Evolutionary conservation across 108 stramenopile genomes (phyloP), one percentile per base, ranked within the genome.

Genomic region (Skeletonema potamos): DNA sequence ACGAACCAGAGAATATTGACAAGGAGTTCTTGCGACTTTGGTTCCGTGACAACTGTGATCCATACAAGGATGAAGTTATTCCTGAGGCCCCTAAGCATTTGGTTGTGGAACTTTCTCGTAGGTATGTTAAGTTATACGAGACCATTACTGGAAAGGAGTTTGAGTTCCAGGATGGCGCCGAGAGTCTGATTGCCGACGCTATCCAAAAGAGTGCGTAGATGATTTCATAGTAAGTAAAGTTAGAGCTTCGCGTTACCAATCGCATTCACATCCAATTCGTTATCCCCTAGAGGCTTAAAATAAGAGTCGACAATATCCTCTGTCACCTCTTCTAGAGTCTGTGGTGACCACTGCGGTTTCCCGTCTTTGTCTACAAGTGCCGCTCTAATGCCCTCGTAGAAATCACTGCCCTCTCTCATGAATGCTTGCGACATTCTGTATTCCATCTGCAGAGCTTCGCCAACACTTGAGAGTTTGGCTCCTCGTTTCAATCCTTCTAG

Each of bases 11-110:
- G 66, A 98, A 98, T 74, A 97, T 99, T 64, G 99, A 99, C 74
- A 99, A 99, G 82, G 99, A 99, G 75, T 99, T 99, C 68, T 77
- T 99, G 62, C 81, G 99, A 22, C 80, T 97, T 43, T 99, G 99
- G 99, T 99, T 94, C 79, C 81, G 86, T 27, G 83, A 97, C 34
- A 82, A 93, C 70, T 99, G 99, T 79, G 99, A 99, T 85, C 99
- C 99, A 7, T 99, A 99, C 92, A 89, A 95, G 26, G 96, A 97
- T 70, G 85, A 80, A 56, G 84, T 77, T 3, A 64, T 99, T 22
- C 99, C 99, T 6, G 98, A 95, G 5, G 98, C 99, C 6, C 99
- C 99, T 2, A 82, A 85, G 43, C 95, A 97, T 32, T 84, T 99
- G 60, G 97, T 99, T 1, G 73, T 89, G 41, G 99, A 99, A 80